phyloP scores from a whole-genome alignment of 805 yeast species.

The Yamadazyma nakazawae region DNA sequence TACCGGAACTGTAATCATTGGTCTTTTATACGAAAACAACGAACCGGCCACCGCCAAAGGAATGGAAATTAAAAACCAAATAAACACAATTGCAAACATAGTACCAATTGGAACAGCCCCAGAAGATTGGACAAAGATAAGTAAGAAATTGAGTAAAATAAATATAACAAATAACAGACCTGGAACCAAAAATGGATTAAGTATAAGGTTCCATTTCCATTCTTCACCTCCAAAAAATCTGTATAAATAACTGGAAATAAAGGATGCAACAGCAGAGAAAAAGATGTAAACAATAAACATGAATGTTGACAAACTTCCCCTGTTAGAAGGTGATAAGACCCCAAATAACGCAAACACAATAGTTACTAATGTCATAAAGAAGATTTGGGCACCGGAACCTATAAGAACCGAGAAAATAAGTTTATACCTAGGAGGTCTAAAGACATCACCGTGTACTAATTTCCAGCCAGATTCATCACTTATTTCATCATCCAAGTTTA shows the following conservation, averaged over 20 bases:
- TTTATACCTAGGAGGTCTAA: slow-evolving; percentile 73
- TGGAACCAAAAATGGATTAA: slow-evolving; percentile 88
- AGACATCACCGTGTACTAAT: slow-evolving; percentile 90
- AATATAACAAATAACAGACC: slow-evolving; percentile 64
- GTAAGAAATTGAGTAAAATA: slow-evolving; percentile 73
- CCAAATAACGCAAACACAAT: slow-evolving; percentile 85
- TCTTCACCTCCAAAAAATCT: slow-evolving; percentile 87
- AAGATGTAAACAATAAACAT: slow-evolving; percentile 81
- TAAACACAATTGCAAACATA: slow-evolving; percentile 69
- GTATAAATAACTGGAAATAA: slow-evolving; percentile 80
- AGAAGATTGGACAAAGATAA: slow-evolving; percentile 74
- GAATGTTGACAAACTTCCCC: slow-evolving; percentile 90
- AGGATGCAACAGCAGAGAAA: slow-evolving; percentile 82
- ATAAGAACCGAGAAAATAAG: slow-evolving; percentile 74
- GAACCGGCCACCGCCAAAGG: slow-evolving; percentile 89
- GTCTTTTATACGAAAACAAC: slow-evolving; percentile 64
- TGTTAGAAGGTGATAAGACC: slow-evolving; percentile 85
- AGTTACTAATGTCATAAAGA: slow-evolving; percentile 71
- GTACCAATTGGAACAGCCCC: slow-evolving; percentile 96
- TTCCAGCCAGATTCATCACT: slow-evolving; percentile 98
- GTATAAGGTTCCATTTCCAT: slow-evolving; percentile 81
- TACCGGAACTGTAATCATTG: slow-evolving; percentile 65
- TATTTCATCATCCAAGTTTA: slow-evolving; percentile 81
- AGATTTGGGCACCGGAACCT: slow-evolving; percentile 85
- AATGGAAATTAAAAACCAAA: slow-evolving; percentile 84